Evolutionary conservation across 129 eudicot genomes (phyloP), one percentile per base, ranked within the genome.

Genomic region (Glebionis coronaria): DNA sequence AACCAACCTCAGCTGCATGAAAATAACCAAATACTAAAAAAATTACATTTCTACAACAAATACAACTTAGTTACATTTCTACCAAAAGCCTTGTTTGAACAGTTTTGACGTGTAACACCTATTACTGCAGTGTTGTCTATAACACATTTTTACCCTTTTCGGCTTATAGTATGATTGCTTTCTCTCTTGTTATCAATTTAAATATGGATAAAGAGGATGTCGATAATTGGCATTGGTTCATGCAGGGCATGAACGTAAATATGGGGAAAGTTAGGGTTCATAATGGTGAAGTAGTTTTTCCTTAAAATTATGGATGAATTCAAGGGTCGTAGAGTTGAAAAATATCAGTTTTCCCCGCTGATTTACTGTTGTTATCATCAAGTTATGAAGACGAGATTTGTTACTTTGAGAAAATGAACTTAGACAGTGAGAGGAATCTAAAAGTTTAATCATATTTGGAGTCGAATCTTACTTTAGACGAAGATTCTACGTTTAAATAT

Each of bases 351-450:
- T 80, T 94, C 38, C 99, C 99, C 10, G 95, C 99, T 1, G 99
- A 94, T 87, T 81, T 94, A 66, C 78, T 94, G 70, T 82, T 94
- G 52, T 58, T 94, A 18, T 86, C 99, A 11, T 89, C 99, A 3
- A 89, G 99, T 81, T 94, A 89, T 78, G 97, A 94, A 67, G 99
- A 94, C 57, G 99, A 97, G 52, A 94, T 94, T 71, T 89, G 99
- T 76, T 94, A 94, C 57, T 97, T 94, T 52, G 99, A 94, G 56
- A 94, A 97, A 2, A 94, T 94, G 99, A 94, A 94, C 71, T 77
- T 94, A 77, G 99, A 94, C 49, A 97, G 99, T 23, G 99, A 94
- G 76, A 94, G 97, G 12, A 94, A 94, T 73, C 80, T 94, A 74
- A 94, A 94, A 78, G 95, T 94, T 46, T 89, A 89, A 79, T 81